Evolutionary conservation across 164 flowering plant species (phyloP).

Genomic region (Liquidambar formosana): DNA sequence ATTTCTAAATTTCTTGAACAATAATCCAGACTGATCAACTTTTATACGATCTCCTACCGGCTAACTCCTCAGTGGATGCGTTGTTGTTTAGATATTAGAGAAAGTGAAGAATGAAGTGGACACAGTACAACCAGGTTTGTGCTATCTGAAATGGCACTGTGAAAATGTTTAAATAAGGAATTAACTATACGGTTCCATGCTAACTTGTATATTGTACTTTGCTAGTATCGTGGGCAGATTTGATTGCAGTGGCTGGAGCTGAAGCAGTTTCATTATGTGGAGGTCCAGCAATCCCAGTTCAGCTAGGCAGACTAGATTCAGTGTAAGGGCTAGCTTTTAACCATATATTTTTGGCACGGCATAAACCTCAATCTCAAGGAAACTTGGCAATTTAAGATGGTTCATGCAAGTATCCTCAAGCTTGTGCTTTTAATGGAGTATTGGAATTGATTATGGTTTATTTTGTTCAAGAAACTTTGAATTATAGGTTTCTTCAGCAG

Average conservation of each 20-base stretch:
- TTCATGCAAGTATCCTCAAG: background rate
- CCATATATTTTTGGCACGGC: background rate
- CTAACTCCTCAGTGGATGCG: conserved; percentile 39
- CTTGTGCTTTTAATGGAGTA: background rate
- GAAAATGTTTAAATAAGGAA: background rate
- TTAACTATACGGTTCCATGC: background rate
- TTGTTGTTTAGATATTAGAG: conserved; percentile 65
- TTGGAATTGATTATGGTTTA: background rate
- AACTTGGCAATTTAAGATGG: background rate
- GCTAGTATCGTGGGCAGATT: conserved; percentile 88
- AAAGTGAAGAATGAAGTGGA: conserved; percentile 75
- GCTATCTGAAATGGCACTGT: conserved; percentile 5
- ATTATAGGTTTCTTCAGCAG: background rate
- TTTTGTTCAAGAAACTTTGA: background rate
- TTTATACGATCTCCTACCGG: conserved; percentile 14
- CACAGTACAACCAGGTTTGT: conserved; percentile 53
- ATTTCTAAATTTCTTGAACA: background rate
- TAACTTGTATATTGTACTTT: conserved; percentile 19
- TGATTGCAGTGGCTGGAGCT: conserved; percentile 90
- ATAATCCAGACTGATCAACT: conserved; percentile 9
- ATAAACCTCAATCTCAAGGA: background rate
- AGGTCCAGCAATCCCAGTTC: conserved; percentile 77
- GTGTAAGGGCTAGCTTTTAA: conserved; percentile 34
- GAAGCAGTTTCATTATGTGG: conserved; percentile 89
- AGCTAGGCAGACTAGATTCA: conserved; percentile 77